Conservation (phyloP, 257 asterid species). For the Cruciata laevipes region DNA sequence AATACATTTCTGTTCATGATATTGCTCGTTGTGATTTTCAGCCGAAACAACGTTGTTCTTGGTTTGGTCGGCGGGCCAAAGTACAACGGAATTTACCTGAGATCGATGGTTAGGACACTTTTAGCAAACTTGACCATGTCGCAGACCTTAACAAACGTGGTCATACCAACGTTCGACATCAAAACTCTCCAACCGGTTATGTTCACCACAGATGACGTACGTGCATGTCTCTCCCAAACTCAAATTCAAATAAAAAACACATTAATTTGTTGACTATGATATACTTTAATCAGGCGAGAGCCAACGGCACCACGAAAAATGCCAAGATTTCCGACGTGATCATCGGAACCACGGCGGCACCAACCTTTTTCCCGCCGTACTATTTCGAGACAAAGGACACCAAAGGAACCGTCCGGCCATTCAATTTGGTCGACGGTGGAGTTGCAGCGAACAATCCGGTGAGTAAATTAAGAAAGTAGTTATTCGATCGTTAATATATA, state of each 20-base stretch:
- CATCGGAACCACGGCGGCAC: conserved; percentile 62
- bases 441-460: conserved; percentile 68
- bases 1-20: too few relatives aligned
- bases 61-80: conserved; percentile 62
- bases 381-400: conserved; percentile 43
- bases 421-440: conserved; percentile 58
- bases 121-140: conserved; percentile 31
- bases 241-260: not conserved
- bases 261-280: too few relatives aligned
- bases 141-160: conserved; percentile 33
- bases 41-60: conserved; percentile 35
- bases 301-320: conserved; percentile 29
- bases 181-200: conserved; percentile 38
- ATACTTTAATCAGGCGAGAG: conserved; percentile 28
- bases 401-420: conserved; percentile 20
- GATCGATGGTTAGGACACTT: conserved; percentile 19
- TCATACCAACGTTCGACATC: conserved; percentile 50
- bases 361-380: conserved; percentile 54
- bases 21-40: conserved; percentile 6
- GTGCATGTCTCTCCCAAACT: not conserved
- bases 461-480: conserved; percentile 17
- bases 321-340: conserved; percentile 47
- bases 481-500: too few relatives aligned
- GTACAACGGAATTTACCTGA: conserved; percentile 40
- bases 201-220: conserved; percentile 21